These are phyloP conservation scores for Fraxinus xanthoxyloides DNA, from an alignment of 305 asterid genomes.

Conservation along the genomic window DNA sequence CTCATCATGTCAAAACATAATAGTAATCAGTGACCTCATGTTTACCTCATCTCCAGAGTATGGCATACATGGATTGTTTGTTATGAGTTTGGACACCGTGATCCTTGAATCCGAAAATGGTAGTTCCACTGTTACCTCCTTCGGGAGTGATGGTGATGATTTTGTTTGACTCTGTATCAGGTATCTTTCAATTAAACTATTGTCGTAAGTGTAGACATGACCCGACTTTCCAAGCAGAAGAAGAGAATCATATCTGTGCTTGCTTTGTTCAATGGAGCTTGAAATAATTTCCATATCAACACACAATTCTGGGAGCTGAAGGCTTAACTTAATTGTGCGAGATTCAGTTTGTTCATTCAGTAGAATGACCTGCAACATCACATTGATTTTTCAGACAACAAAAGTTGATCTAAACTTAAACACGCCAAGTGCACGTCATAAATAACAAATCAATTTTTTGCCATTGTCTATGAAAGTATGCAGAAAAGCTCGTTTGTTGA, in stretches of 20 bases:
- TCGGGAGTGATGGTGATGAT: conserved; percentile 81
- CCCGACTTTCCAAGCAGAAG: conserved; percentile 76
- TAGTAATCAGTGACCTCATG: conserved; percentile 3
- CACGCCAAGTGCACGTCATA: not conserved
- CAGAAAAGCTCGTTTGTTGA: not conserved
- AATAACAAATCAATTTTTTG: not conserved
- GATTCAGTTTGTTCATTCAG: conserved; percentile 74
- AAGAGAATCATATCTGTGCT: conserved; percentile 48
- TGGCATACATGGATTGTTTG: conserved; percentile 52
- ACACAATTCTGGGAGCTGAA: conserved; percentile 56
- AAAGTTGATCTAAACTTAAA: not conserved
- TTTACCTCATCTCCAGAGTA: conserved; percentile 57
- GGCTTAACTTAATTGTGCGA: conserved; percentile 70
- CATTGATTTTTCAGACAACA: conserved; percentile 7
- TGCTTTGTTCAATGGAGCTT: conserved; percentile 49
- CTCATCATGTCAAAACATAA: conserved; percentile 6
- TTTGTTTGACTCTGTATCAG: conserved; percentile 69
- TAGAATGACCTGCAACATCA: conserved; percentile 71
- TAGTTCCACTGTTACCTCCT: conserved; percentile 58
- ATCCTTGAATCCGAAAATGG: conserved; percentile 82
- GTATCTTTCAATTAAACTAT: conserved; percentile 64
- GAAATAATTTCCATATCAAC: conserved; percentile 65
- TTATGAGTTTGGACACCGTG: conserved; percentile 53
- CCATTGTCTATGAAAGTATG: too few relatives aligned
- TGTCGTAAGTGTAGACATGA: conserved; percentile 59